These are phyloP conservation scores for Tympanopsis confertula DNA, from an alignment of 2,329 filamentous ascomycete species.

Conservation along the genomic window DNA sequence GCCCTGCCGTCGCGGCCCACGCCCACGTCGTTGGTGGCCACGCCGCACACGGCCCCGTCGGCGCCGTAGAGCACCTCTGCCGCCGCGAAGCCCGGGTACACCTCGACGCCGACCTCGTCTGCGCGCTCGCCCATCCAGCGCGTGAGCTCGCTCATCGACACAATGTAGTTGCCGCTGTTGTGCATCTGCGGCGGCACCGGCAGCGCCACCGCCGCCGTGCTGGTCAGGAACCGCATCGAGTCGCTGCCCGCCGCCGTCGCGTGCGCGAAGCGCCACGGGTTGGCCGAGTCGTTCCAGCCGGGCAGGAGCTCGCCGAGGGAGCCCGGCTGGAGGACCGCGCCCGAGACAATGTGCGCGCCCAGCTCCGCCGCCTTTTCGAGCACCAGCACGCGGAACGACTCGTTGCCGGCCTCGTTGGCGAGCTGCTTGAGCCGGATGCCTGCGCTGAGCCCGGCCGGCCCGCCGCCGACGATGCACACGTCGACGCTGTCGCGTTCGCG, in stretches of 20 bases:
- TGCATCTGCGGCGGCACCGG: constrained; percentile 93
- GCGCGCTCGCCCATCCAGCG: constrained; percentile 94
- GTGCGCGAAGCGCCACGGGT: constrained; percentile 76
- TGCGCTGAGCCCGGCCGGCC: constrained; percentile 84
- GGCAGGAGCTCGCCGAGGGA: constrained; percentile 84
- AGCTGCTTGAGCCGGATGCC: constrained; percentile 93
- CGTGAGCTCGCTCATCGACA: constrained; percentile 86
- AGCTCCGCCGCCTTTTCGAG: constrained; percentile 93
- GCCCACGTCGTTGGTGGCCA: constrained; percentile 91
- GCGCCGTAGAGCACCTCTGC: constrained; percentile 79
- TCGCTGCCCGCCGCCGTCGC: constrained; percentile 68
- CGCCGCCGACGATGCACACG: constrained; percentile 90
- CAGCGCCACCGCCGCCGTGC: constrained; percentile 64
- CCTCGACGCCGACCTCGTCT: constrained; percentile 91
- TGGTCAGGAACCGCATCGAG: constrained; percentile 88
- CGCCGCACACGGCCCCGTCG: constrained; percentile 82
- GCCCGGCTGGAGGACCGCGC: constrained; percentile 84
- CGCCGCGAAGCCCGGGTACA: constrained; percentile 91
- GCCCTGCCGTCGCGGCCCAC: constrained; percentile 70
- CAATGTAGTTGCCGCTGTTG: constrained; percentile 95
- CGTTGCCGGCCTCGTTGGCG: constrained; percentile 81
- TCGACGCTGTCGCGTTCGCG: constrained; percentile 89
- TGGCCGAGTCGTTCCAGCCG: constrained; percentile 83
- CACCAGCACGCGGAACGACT: constrained; percentile 68
- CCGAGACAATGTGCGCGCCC: constrained; percentile 88